Conservation (phyloP, 2,329 filamentous ascomycete species). For the Alternaria incomplexa region DNA sequence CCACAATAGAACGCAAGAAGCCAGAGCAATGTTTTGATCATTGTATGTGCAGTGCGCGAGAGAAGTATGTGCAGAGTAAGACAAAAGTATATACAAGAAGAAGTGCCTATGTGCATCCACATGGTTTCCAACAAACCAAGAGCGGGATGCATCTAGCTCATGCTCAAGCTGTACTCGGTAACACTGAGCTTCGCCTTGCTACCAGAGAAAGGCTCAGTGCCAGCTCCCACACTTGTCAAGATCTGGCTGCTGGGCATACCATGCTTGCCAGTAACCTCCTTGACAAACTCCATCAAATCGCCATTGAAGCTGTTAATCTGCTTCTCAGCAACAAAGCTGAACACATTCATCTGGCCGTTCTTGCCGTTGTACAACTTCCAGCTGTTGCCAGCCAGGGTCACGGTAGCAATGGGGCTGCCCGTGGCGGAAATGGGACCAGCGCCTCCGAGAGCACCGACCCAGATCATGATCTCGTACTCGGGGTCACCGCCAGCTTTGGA, state of each 20-base stretch:
- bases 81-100: conserved; percentile 2
- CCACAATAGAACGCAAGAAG: no score
- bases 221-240: conserved; percentile 60
- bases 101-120: background rate
- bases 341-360: conserved; percentile 67
- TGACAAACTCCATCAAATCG: conserved; percentile 64
- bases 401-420: conserved; percentile 60
- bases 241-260: conserved; percentile 59
- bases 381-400: conserved; percentile 59
- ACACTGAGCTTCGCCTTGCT: conserved; percentile 55
- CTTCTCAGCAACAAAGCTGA: conserved; percentile 62
- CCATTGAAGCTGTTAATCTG: conserved; percentile 61
- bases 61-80: background rate
- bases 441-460: conserved; percentile 64
- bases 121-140: background rate
- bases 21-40: background rate
- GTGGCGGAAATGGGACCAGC: conserved; percentile 66
- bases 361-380: conserved; percentile 67
- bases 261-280: conserved; percentile 60
- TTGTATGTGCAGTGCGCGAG: background rate
- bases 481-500: conserved; percentile 53
- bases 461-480: conserved; percentile 72
- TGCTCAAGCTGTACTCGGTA: conserved; percentile 46
- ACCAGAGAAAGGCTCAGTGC: conserved; percentile 64
- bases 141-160: conserved; percentile 16